These are phyloP conservation scores for Pisolithus microcarpus DNA, from an alignment of 768 basidiomycete genomes.

Conservation along the genomic window DNA sequence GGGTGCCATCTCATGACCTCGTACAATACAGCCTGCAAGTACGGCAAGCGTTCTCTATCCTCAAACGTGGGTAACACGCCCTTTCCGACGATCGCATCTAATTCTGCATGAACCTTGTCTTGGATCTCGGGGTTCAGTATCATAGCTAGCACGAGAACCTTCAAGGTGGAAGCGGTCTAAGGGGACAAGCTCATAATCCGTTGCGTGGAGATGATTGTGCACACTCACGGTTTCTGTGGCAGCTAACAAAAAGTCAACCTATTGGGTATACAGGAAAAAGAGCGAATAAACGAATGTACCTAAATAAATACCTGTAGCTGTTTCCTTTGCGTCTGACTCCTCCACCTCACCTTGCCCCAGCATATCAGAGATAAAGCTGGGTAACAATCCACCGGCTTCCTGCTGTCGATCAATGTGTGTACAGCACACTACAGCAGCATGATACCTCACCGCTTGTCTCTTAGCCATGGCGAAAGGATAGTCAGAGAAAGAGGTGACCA, in stretches of 20 bases:
- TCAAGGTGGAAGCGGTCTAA: conserved; percentile 16
- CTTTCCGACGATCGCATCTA: conserved; percentile 16
- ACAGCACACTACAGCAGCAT: no score
- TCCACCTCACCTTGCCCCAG: no score
- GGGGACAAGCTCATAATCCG: background rate
- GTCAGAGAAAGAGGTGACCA: no score
- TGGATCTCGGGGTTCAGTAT: conserved; percentile 20
- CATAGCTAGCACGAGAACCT: conserved; percentile 23
- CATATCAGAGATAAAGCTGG: no score
- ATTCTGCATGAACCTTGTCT: conserved; percentile 18
- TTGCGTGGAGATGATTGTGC: background rate
- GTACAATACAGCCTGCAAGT: conserved; percentile 16
- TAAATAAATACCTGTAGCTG: no score
- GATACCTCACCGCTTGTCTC: no score
- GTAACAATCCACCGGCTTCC: no score
- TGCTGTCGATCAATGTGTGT: no score
- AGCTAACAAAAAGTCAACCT: conserved; percentile 14
- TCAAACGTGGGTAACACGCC: conserved; percentile 15
- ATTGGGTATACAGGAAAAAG: no score
- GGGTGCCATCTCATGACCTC: conserved; percentile 22
- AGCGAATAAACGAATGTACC: no score
- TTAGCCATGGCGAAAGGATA: no score
- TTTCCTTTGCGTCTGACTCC: no score
- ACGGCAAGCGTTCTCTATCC: conserved; percentile 20
- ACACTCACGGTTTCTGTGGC: conserved; percentile 20